Percentiles rank a stretch among this genome's conserved stretches.
Evolutionary conservation across 1,139 yeast genomes (phyloP).

Genomic region (Candida freyschussii): DNA sequence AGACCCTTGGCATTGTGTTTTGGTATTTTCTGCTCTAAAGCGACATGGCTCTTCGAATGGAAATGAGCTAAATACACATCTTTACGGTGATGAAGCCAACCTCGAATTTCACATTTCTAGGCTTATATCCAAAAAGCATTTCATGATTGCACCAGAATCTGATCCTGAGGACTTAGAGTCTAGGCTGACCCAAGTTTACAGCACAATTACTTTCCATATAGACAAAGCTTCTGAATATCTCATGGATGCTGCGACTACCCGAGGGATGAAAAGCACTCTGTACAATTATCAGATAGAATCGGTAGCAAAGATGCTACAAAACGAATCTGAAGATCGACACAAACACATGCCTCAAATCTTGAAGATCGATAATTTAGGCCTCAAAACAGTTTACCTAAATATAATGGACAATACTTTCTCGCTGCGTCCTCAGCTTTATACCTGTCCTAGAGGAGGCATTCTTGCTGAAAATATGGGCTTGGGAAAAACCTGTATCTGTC

Average conservation of each 20-base stretch:
- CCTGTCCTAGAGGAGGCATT: slow-evolving; percentile 59
- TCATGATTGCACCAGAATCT: slow-evolving; percentile 6
- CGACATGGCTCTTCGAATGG: slow-evolving; percentile 10
- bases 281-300: slow-evolving; percentile 58
- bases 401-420: slow-evolving; percentile 6
- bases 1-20: slow-evolving; percentile 1
- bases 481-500: slow-evolving; percentile 65
- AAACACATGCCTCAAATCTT: slow-evolving; percentile 43
- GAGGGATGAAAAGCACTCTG: slow-evolving; percentile 46
- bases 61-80: slow-evolving; percentile 11
- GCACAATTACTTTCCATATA: slow-evolving; percentile 15
- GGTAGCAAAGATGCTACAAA: slow-evolving; percentile 51
- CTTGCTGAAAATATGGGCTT: slow-evolving; percentile 76
- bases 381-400: slow-evolving; percentile 17
- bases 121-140: slow-evolving; percentile 6
- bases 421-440: slow-evolving; percentile 35
- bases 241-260: slow-evolving; percentile 29
- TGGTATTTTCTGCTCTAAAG: slow-evolving; percentile 15
- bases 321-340: slow-evolving; percentile 37
- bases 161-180: slow-evolving; percentile 7
- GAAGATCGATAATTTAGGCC: slow-evolving; percentile 23
- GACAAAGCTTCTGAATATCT: slow-evolving; percentile 19
- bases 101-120: slow-evolving; percentile 14
- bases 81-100: slow-evolving; percentile 6
- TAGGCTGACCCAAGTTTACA: slow-evolving; percentile 26